A percentile compares a stretch with the other conserved stretches of the same genome.
phyloP scores from a whole-genome alignment of 2,329 filamentous ascomycete genomes.

The Arthrobotrys sinensis region DNA sequence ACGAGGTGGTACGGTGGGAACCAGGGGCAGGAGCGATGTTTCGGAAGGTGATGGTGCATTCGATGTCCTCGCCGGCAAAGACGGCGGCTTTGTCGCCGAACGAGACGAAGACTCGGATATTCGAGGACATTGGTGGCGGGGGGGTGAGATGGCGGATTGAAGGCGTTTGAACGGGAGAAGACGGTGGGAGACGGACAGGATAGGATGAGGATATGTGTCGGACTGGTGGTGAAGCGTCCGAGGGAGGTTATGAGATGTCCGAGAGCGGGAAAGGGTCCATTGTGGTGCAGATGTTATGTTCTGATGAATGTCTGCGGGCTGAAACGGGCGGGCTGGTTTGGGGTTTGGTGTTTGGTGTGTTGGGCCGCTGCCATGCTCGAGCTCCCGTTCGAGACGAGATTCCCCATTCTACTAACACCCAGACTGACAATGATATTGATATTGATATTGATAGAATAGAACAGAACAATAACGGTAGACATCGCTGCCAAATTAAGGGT shows the following conservation, averaged over 20 bases:
- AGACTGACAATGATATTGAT: no score
- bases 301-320: constrained; percentile 26
- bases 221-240: neutral
- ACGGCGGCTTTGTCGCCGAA: constrained; percentile 90
- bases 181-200: neutral
- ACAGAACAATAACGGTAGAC: no score
- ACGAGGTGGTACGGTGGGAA: constrained; percentile 65
- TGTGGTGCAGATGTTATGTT: constrained; percentile 7
- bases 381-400: constrained; percentile 8
- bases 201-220: neutral
- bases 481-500: no score
- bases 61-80: constrained; percentile 95
- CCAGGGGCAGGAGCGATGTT: constrained; percentile 76
- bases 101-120: constrained; percentile 94
- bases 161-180: neutral
- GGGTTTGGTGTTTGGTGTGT: constrained; percentile 1
- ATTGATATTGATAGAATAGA: no score
- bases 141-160: neutral
- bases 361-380: neutral
- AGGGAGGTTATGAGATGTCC: constrained; percentile 17
- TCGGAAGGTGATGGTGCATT: constrained; percentile 96
- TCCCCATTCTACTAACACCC: neutral
- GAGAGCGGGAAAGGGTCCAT: constrained; percentile 26
- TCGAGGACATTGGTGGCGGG: constrained; percentile 69
- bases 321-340: constrained; percentile 28